These are phyloP conservation scores for Dictyostelium intermedium DNA, from an alignment of 78 protist species.

Conservation along the genomic window DNA sequence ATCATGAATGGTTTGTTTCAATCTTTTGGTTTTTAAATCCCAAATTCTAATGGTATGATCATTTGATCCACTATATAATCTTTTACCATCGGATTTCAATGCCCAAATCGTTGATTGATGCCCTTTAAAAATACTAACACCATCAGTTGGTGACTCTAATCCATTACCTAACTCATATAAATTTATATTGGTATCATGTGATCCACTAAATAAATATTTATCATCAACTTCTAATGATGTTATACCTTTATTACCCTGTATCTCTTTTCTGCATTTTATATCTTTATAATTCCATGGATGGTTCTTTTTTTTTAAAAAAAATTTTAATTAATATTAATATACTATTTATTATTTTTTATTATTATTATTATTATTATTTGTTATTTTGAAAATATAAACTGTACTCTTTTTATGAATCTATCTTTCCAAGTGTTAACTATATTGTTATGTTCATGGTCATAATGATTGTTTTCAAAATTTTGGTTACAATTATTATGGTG, in stretches of 20 bases:
- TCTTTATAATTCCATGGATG: conserved; percentile 35
- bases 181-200: conserved; percentile 66
- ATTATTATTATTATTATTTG: neutral
- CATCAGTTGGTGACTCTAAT: neutral
- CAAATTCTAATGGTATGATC: conserved; percentile 65
- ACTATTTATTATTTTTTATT: neutral
- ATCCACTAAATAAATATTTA: conserved; percentile 63
- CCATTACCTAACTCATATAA: conserved; percentile 6
- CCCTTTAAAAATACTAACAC: conserved; percentile 11
- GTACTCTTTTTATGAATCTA: conserved; percentile 26
- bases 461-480: no score
- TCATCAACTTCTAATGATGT: conserved; percentile 68
- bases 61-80: conserved; percentile 73
- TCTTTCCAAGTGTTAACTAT: conserved; percentile 14
- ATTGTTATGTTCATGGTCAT: neutral
- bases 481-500: neutral
- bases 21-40: neutral
- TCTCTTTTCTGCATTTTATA: conserved; percentile 9
- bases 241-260: conserved; percentile 13
- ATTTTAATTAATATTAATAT: neutral
- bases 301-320: neutral
- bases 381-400: neutral
- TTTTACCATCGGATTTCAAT: conserved; percentile 42
- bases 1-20: neutral
- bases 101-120: conserved; percentile 75